Base-by-base conservation (phyloP, 257 asterid genomes). In the Solanum gracilifrons region DNA sequence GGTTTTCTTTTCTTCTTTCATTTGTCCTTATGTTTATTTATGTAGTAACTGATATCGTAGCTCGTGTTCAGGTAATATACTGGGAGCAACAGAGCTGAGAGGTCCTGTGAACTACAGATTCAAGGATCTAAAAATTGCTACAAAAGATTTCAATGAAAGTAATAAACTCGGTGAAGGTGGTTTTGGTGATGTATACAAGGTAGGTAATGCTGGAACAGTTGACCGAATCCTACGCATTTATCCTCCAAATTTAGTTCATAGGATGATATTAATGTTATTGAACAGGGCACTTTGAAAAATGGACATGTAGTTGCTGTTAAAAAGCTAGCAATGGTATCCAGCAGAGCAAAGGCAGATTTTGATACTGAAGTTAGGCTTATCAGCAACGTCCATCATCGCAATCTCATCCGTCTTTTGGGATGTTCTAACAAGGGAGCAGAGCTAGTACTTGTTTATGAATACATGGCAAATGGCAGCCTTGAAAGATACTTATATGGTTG, bases 311-410 rank as follows among this genome's bases (percentile, higher is more conserved):
- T 96, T 74, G 98, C 99, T 20, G 97, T 96, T 62, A 96, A 96
- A 93, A 96, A 86, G 88, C 88, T 96, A 64, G 88, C 89, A 71
- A 87, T 94, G 72, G 86, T 80, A 87, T 72, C 92, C 32, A 89
- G 90, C 89, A 94, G 94, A 88, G 98, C 94, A 86, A 91, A 92
- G 85, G 89, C 92, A 48, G 97, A 94, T 71, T 96, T 96, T 32
- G 99, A 95, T 84, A 92, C 89, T 58, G 98, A 96, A 91, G 98
- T 93, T 15, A 91, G 94, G 90, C 97, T 96, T 31, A 92, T 96
- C 85, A 94, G 97, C 46, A 96, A 95, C 85, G 97, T 95, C 62
- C 99, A 96, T 92, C 99, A 95, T 55, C 96, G 98, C 69, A 96
- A 96, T 85, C 97, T 94, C 48, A 88, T 95, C 55, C 99, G 99